Conservation (phyloP, 2,329 filamentous ascomycete species). For the Lomentospora prolificans region DNA sequence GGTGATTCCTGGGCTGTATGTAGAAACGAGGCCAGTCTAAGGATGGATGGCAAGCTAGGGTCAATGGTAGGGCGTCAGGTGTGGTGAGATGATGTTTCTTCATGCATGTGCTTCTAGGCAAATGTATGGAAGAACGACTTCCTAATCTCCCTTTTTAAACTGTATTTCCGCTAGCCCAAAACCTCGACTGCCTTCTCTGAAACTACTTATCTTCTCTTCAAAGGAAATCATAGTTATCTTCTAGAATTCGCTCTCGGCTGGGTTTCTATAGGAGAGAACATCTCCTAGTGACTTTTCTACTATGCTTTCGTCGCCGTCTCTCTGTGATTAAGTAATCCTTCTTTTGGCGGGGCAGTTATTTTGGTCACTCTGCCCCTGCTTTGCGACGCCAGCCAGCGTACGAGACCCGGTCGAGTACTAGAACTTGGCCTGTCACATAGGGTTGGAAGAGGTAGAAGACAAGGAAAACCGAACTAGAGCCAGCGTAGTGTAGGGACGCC, state of each 20-base stretch:
- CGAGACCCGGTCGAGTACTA: neutral
- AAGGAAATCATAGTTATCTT: neutral
- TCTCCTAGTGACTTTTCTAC: neutral
- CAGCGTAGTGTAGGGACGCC: no score
- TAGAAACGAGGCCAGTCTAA: neutral
- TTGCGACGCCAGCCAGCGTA: no score
- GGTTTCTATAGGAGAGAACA: neutral
- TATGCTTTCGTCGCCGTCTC: neutral
- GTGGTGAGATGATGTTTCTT: neutral
- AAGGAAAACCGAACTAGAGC: no score
- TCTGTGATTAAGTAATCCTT: neutral
- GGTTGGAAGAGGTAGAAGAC: neutral
- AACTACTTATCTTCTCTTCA: neutral
- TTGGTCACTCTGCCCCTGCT: neutral
- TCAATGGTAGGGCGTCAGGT: neutral
- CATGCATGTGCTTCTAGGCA: no score
- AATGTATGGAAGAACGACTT: neutral
- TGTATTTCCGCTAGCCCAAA: neutral
- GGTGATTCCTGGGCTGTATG: neutral
- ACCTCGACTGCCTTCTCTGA: no score
- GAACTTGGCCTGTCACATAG: neutral
- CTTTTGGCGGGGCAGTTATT: neutral
- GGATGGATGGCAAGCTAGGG: neutral
- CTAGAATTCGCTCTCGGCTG: neutral
- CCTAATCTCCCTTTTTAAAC: neutral